Base-by-base conservation (phyloP, 2,329 filamentous ascomycete species). In the Fusarium sp. region DNA sequence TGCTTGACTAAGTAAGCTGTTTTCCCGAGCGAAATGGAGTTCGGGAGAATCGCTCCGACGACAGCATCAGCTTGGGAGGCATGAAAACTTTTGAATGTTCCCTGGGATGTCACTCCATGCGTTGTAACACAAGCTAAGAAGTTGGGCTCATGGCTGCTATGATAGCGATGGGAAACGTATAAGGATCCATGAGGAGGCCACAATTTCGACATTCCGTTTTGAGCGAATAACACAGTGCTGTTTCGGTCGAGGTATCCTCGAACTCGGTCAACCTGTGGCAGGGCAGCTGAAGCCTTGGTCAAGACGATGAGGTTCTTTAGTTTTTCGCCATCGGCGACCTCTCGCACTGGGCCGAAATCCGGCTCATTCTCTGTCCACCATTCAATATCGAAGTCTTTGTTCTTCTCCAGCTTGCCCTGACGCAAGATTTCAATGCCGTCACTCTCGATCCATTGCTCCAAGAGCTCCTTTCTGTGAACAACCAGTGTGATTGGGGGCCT, bases 201-300 rank as follows among this genome's bases (percentile, higher is more conserved):
- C 22, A 89, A 80, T 73, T 85, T 87, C 38, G 93, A 95, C 90
- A 98, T 93, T 52, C 96, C 96, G 77, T 98, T 98, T 77, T 98
- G 95, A 30, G 94, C 84, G 77, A 98, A 93, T 18, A 92, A 87
- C n/a, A 98, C 89, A 0, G 93, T 93, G n/a, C 91, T 94, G 8
- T 86, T 82, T 7, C 84, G 81, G 71, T 90, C 87, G 6, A 91
- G 87, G 59, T 97, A 89, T 3, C 88, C 82, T 12, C 88, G 84
- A 20, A 98, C 82, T 24, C 84, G 80, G 58, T 87, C 85, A 10
- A 87, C 82, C 45, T 93, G 92, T 3, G 87, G 83, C n/a, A 93
- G 81, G 0, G 93, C 93, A 42, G 89, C 84, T 6, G 89, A 84
- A 0, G 94, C 89, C 82, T 98, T 98, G 36, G 92, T 93, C 6